phyloP scores from a whole-genome alignment of 805 yeast genomes.

The Pichia heedii region DNA sequence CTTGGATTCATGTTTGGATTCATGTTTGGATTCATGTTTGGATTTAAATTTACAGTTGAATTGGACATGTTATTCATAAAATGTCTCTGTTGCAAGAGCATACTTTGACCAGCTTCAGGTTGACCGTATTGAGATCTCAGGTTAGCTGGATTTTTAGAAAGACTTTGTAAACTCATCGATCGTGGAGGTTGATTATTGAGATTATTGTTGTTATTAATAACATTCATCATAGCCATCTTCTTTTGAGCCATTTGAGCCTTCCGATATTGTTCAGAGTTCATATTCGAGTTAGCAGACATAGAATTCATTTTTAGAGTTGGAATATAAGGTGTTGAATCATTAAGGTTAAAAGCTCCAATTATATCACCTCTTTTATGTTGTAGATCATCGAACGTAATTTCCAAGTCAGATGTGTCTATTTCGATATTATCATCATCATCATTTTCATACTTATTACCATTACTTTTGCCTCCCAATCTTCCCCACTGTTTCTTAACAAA shows the following conservation, averaged over 20 bases:
- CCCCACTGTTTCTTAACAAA: conserved; percentile 33
- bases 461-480: conserved; percentile 17
- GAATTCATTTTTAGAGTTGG: conserved; percentile 48
- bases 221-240: conserved; percentile 37
- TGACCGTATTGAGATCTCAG: neutral
- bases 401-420: conserved; percentile 25
- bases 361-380: conserved; percentile 57
- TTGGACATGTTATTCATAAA: too few species aligned
- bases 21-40: too few species aligned
- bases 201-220: conserved; percentile 19
- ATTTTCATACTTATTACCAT: conserved; percentile 19
- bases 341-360: conserved; percentile 30
- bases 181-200: conserved; percentile 20
- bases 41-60: too few species aligned
- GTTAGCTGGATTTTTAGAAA: neutral
- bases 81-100: too few species aligned
- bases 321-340: conserved; percentile 64
- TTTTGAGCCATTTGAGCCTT: conserved; percentile 61
- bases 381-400: conserved; percentile 56
- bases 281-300: conserved; percentile 21
- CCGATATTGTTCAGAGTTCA: conserved; percentile 54
- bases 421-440: conserved; percentile 21
- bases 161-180: conserved; percentile 27
- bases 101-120: neutral
- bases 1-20: too few species aligned